These are phyloP conservation scores for Fraxinus dipetala DNA, from an alignment of 305 asterid species.

Conservation along the genomic window DNA sequence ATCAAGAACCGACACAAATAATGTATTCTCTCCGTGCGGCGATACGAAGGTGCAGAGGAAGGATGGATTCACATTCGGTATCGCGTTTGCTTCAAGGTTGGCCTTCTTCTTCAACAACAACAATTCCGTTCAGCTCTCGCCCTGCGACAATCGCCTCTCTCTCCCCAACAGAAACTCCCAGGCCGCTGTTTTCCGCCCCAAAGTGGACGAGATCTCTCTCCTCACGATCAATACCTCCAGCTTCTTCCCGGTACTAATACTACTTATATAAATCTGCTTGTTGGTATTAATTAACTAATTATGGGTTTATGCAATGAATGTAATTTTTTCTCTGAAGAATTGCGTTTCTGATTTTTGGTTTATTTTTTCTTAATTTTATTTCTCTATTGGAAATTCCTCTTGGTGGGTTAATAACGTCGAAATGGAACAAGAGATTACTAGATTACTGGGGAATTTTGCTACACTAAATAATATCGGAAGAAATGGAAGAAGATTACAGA, in stretches of 20 bases:
- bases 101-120: constrained; percentile 37
- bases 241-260: constrained; percentile 62
- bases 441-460: neutral
- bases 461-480: neutral
- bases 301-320: neutral
- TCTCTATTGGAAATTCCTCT: constrained; percentile 1
- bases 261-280: neutral
- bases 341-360: neutral
- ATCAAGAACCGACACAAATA: constrained; percentile 60
- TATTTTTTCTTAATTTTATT: neutral
- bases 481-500: neutral
- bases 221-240: constrained; percentile 72
- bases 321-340: neutral
- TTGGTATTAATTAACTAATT: neutral
- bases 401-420: constrained; percentile 8
- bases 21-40: constrained; percentile 69
- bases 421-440: constrained; percentile 11
- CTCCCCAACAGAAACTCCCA: constrained; percentile 58
- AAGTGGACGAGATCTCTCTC: constrained; percentile 94
- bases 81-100: constrained; percentile 57
- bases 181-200: constrained; percentile 86
- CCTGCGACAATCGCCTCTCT: constrained; percentile 76
- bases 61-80: constrained; percentile 86
- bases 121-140: constrained; percentile 59
- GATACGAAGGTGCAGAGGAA: constrained; percentile 71